Base-by-base conservation (phyloP, 2,329 filamentous ascomycete species). In the Pseudogymnoascus sp. region DNA sequence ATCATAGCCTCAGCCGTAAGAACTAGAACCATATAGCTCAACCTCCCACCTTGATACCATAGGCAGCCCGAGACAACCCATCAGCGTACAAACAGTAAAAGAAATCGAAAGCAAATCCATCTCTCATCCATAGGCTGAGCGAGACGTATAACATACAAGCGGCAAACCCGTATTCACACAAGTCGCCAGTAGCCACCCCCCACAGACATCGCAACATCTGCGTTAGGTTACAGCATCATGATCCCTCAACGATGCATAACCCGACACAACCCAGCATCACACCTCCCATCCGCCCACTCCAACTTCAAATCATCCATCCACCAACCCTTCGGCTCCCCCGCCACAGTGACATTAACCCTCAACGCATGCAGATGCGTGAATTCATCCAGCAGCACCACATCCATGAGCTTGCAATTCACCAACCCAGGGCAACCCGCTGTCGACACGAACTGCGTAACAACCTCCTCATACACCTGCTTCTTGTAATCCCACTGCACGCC, bases 301-400 rank as follows among this genome's bases (percentile, higher is more conserved):
- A 59, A 21, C 15, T 59, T 31, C 53, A 59, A 59, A 35, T 59
- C 26, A 59, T 59, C 53, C 26, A 33, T 23, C 78, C 78, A 82
- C 78, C 79, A 81, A 9, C 71, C 72, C 64, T 71, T 73, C n/a
- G 74, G 69, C 35, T 74, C 63, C 3, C 69, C 71, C n/a, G 70
- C 69, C n/a, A 74, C 74, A n/a, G 73, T 75, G 11, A 77, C 69
- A n/a, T 76, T 74, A 44, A 81, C 71, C 8, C 73, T 73, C 68
- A 82, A 65, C 2, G 75, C 74, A 62, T 71, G 75, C 40, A 79
- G 68, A 44, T 76, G 71, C 33, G 65, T 61, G 65, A 77, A 76
- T 6, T 61, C 64, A 6, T 63, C 26, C 11, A 71, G 65, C 3
- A 76, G 64, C 8, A 64, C 57, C 9, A 75, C 62, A 0, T 67